Base-by-base conservation (phyloP, 139 green algal species). In the Chlorella sp. region DNA sequence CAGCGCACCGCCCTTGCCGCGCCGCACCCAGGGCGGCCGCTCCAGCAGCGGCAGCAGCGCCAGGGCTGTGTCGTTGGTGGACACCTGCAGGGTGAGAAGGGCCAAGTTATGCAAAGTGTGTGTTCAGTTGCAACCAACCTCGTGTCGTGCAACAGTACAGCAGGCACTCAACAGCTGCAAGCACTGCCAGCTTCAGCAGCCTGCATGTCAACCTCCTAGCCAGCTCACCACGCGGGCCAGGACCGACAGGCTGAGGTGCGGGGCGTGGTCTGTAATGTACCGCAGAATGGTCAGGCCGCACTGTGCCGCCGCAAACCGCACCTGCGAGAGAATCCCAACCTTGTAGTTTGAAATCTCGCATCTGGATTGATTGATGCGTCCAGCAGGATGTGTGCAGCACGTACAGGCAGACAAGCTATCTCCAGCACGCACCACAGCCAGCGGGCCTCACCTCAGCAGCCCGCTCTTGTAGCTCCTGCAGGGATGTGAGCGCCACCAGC, bases 21-120 rank as follows among this genome's bases (percentile, higher is more conserved):
- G 63, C 41, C 89, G 68, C 69, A 92, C 83, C 95, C 95, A 98
- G 32, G 95, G 95, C 65, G 90, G 91, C 1, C 83, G 55, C 4
- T 96, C 92, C 30, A 98, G 87, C 83, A 98, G 91, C n/a, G 94
- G 92, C 67, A 97, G 71, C 69, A 98, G 92, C 20, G 85, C 83
- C 92, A 96, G 94, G 56, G 94, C 69, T 3, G 89, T 91, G 88
- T 98, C 95, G 72, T 95, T 90, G 11, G 91, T 93, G 65, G 74
- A 81, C 62, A 96, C 78, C 73, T 97, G 28, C 4, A 4, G 2
- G n/a, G 18, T 9, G 73, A 28, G 41, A 16, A 36, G 63, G 63
- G 63, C 63, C 7, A 28, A 69, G 26, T 38, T 5, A 28, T 36
- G 28, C 18, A 5, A 34, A 38, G 63, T 16, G n/a, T n/a, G n/a